Evolutionary conservation across 2,329 filamentous ascomycete genomes (phyloP), one percentile per base, ranked within the genome.

Genomic region (Mollisiaceae sp.): DNA sequence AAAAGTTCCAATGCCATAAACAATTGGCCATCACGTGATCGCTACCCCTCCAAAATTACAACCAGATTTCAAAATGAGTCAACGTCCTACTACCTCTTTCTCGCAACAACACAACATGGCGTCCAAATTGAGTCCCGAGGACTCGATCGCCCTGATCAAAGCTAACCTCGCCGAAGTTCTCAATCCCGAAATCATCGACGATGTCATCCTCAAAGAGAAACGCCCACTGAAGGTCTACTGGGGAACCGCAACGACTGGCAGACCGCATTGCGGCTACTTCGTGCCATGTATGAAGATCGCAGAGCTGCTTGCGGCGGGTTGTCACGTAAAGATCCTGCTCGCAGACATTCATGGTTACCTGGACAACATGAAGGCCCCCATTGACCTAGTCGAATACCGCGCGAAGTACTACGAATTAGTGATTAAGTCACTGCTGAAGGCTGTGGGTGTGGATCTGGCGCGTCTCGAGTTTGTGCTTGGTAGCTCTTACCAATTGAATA

Each of bases 181-280:
- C 67, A 94, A 95, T 76, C 88, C 88, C 27, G 92, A 97, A 75
- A 92, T 96, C 68, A 91, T 95, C 75, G 87, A 93, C 77, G 83
- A 87, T 75, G 80, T 88, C 55, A 85, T 94, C 68, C 79, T 90
- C 70, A 87, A 87, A 66, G 85, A 91, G 77, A 89, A 92, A 62
- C 85, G 89, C 56, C 86, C 88, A 62, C 85, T 92, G 60, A 90
- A 89, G 77, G 87, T 96, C 78, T 97, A 97, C 87, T 96, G 92
- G 92, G 86, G 92, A 18, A 96, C 93, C 0, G 74, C 73, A 35
- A 72, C 73, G 4, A 75, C 73, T 12, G 93, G 93, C n/a, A 85
- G 89, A 66, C 93, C 93, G 62, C 94, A 97, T 78, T 91, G 88
- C 77, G 94, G 92, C 72, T 97, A 97, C 84, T 92, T 97, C 35